Evolutionary conservation across 257 asterid species (phyloP).

Genomic region (Echites panduratus): DNA sequence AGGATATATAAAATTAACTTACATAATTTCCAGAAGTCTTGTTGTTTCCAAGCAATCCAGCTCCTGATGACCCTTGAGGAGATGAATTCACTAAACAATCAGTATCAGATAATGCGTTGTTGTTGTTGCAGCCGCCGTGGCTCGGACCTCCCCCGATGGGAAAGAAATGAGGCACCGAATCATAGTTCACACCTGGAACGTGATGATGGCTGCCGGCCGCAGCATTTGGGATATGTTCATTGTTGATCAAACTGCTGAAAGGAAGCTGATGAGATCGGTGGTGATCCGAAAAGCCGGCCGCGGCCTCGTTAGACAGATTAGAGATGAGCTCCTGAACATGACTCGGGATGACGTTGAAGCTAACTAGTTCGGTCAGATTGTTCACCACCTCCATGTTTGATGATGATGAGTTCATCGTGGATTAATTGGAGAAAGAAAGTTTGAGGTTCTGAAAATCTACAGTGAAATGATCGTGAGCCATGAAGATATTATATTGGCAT

Average conservation of each 20-base stretch:
- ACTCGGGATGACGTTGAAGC: slow-evolving; percentile 32
- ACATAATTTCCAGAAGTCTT: slow-evolving; percentile 26
- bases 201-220: neutral
- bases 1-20: neutral
- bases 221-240: slow-evolving; percentile 14
- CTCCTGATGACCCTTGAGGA: slow-evolving; percentile 26
- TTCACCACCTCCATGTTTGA: slow-evolving; percentile 34
- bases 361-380: slow-evolving; percentile 38
- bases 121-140: slow-evolving; percentile 17
- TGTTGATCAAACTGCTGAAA: slow-evolving; percentile 22
- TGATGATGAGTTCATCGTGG: slow-evolving; percentile 20
- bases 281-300: slow-evolving; percentile 32
- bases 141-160: slow-evolving; percentile 22
- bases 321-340: slow-evolving; percentile 30
- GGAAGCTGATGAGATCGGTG: slow-evolving; percentile 26
- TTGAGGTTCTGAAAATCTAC: slow-evolving; percentile 33
- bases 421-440: slow-evolving; percentile 27
- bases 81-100: slow-evolving; percentile 28
- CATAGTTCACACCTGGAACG: slow-evolving; percentile 15
- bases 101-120: slow-evolving; percentile 25
- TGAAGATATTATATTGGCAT: no score
- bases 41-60: slow-evolving; percentile 23
- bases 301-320: slow-evolving; percentile 22
- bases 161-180: slow-evolving; percentile 36
- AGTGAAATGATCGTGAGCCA: slow-evolving; percentile 14